Percentiles rank a stretch among this genome's conserved stretches.
These are phyloP conservation scores for Cystobasidium pallidum DNA, from an alignment of 1,284 basidiomycete genomes.

Conservation along the genomic window DNA sequence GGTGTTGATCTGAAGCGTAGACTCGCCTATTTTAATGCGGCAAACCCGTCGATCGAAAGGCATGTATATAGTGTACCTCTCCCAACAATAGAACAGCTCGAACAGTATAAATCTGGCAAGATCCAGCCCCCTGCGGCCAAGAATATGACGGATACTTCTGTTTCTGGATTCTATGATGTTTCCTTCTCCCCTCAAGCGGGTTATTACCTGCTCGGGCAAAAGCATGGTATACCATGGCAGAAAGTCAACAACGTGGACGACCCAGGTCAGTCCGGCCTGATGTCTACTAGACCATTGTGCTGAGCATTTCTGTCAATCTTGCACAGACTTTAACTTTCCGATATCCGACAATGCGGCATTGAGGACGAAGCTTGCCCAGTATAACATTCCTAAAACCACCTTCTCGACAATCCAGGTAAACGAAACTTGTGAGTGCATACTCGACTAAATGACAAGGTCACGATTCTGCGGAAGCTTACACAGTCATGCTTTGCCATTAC, in stretches of 20 bases:
- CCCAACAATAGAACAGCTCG: slow-evolving; percentile 57
- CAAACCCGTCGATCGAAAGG: slow-evolving; percentile 77
- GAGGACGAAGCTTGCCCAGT: slow-evolving; percentile 70
- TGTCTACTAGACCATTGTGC: neutral
- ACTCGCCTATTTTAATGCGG: slow-evolving; percentile 83
- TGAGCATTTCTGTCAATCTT: neutral
- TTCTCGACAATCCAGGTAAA: slow-evolving; percentile 75
- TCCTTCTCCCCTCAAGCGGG: slow-evolving; percentile 80
- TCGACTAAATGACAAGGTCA: no score
- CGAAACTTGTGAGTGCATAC: slow-evolving; percentile 54
- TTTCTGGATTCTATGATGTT: slow-evolving; percentile 67
- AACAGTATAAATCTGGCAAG: slow-evolving; percentile 47
- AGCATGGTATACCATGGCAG: slow-evolving; percentile 86
- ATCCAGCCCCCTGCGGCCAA: slow-evolving; percentile 59
- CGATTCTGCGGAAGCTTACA: no score
- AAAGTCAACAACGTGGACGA: slow-evolving; percentile 70
- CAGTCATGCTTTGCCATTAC: no score
- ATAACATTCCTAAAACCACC: slow-evolving; percentile 71
- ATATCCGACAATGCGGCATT: slow-evolving; percentile 74
- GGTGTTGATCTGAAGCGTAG: slow-evolving; percentile 71
- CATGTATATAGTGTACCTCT: slow-evolving; percentile 78
- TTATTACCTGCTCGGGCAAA: slow-evolving; percentile 80
- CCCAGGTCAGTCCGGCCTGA: slow-evolving; percentile 60
- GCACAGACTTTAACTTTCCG: neutral
- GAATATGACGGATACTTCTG: slow-evolving; percentile 69